phyloP scores from a whole-genome alignment of 2,329 filamentous ascomycete genomes.

The Mycosphaerella sp. region DNA sequence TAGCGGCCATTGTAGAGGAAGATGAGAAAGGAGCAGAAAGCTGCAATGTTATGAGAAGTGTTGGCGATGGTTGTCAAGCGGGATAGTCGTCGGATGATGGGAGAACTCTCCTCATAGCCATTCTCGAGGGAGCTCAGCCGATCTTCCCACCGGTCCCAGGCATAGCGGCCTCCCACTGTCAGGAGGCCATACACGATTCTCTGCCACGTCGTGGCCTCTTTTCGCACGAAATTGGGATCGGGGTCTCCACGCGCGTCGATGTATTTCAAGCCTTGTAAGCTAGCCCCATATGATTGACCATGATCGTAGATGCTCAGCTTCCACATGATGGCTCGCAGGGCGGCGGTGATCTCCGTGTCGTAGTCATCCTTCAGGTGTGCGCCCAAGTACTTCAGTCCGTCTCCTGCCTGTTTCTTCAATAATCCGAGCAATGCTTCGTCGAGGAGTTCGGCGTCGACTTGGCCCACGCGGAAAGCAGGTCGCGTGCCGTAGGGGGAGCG shows the following conservation, averaged over 20 bases:
- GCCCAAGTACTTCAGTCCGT: conserved; percentile 81
- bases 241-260: conserved; percentile 62
- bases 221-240: conserved; percentile 36
- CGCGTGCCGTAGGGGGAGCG: conserved; percentile 70
- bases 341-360: conserved; percentile 75
- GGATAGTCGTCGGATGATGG: conserved; percentile 53
- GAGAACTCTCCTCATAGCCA: conserved; percentile 57
- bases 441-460: conserved; percentile 90
- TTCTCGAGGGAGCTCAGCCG: conserved; percentile 73
- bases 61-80: conserved; percentile 62
- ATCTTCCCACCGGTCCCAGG: conserved; percentile 86
- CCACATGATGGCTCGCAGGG: conserved; percentile 73
- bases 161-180: conserved; percentile 81
- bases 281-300: conserved; percentile 88
- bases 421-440: conserved; percentile 89
- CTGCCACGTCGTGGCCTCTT: conserved; percentile 72
- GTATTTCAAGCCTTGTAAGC: conserved; percentile 84
- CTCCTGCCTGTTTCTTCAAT: conserved; percentile 76
- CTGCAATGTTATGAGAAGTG: conserved; percentile 72
- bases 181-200: conserved; percentile 77
- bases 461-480: conserved; percentile 86
- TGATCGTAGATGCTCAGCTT: conserved; percentile 97
- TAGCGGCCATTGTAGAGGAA: conserved; percentile 90
- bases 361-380: conserved; percentile 77
- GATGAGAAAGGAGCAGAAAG: conserved; percentile 78